These are phyloP conservation scores for Cynara cardunculus DNA, from an alignment of 129 eudicot species.

Conservation along the genomic window DNA sequence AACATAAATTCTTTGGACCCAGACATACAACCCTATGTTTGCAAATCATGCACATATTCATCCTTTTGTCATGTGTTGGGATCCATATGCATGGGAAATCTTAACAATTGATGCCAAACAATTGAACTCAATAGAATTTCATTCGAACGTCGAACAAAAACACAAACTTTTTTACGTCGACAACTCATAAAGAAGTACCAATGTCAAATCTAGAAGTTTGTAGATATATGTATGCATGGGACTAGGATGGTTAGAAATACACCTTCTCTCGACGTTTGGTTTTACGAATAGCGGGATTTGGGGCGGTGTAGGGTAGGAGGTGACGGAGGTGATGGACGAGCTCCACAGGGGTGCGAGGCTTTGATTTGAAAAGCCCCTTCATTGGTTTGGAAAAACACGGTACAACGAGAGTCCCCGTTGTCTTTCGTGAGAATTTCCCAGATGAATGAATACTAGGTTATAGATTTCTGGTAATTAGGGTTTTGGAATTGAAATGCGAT, in stretches of 20 bases:
- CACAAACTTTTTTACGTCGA: neutral
- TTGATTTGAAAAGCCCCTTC: conserved; percentile 51
- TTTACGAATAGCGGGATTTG: conserved; percentile 13
- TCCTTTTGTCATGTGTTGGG: neutral
- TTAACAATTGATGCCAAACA: neutral
- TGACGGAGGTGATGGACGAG: conserved; percentile 34
- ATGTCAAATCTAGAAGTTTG: neutral
- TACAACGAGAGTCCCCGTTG: conserved; percentile 21
- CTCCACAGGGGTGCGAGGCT: conserved; percentile 48
- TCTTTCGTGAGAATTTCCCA: neutral
- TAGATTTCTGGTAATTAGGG: conserved; percentile 18
- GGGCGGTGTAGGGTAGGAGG: conserved; percentile 33
- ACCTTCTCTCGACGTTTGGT: conserved; percentile 42
- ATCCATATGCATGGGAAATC: neutral
- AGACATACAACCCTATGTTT: neutral
- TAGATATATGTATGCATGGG: neutral
- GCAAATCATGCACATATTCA: neutral
- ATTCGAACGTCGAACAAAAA: neutral
- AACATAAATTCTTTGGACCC: neutral
- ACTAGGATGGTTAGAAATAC: neutral
- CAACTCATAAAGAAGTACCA: neutral
- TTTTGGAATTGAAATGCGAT: conserved; percentile 8
- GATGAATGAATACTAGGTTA: neutral
- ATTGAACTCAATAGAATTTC: neutral
- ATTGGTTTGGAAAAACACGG: conserved; percentile 25